Evolutionary conservation across 495 filamentous ascomycete genomes (phyloP).

Genomic region (Aspergillus egyptiacus): DNA sequence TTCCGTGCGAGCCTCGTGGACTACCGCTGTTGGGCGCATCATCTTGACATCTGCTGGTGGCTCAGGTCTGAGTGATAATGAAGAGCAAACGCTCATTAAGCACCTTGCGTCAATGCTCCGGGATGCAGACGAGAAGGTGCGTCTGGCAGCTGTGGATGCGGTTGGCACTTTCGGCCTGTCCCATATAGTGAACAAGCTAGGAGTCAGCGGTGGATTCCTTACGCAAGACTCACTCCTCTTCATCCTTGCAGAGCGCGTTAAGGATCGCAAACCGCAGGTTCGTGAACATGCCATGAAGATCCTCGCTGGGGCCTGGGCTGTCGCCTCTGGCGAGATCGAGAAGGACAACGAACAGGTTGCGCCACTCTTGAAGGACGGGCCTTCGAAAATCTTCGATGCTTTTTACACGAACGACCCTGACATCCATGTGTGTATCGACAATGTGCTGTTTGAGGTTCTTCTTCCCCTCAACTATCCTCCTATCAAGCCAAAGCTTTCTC

Average conservation of each 20-base stretch:
- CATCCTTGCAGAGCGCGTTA: slow-evolving; percentile 78
- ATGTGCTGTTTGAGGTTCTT: slow-evolving; percentile 78
- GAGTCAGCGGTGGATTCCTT: slow-evolving; percentile 61
- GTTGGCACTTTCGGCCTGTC: slow-evolving; percentile 70
- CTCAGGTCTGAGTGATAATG: slow-evolving; percentile 70
- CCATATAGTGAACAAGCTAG: slow-evolving; percentile 75
- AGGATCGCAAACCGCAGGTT: slow-evolving; percentile 77
- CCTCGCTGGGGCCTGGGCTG: slow-evolving; percentile 82
- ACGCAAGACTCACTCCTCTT: slow-evolving; percentile 65
- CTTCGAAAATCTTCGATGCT: slow-evolving; percentile 78
- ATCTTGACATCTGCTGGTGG: slow-evolving; percentile 77
- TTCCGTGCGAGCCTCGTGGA: slow-evolving; percentile 77
- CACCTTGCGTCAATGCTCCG: slow-evolving; percentile 72
- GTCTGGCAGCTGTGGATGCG: slow-evolving; percentile 76
- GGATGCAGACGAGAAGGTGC: slow-evolving; percentile 85
- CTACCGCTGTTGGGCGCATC: slow-evolving; percentile 76
- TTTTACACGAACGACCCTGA: slow-evolving; percentile 88
- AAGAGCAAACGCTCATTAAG: slow-evolving; percentile 66
- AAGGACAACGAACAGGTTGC: slow-evolving; percentile 71
- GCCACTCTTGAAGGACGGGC: slow-evolving; percentile 67
- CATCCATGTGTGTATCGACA: slow-evolving; percentile 75
- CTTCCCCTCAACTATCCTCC: slow-evolving; percentile 82
- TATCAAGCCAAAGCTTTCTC: slow-evolving; percentile 61
- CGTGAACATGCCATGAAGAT: slow-evolving; percentile 80
- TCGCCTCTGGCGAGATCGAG: slow-evolving; percentile 79